A percentile compares a stretch with the other conserved stretches of the same genome.
phyloP scores from a whole-genome alignment of 106 monocot species.

The Acorus gramineus region DNA sequence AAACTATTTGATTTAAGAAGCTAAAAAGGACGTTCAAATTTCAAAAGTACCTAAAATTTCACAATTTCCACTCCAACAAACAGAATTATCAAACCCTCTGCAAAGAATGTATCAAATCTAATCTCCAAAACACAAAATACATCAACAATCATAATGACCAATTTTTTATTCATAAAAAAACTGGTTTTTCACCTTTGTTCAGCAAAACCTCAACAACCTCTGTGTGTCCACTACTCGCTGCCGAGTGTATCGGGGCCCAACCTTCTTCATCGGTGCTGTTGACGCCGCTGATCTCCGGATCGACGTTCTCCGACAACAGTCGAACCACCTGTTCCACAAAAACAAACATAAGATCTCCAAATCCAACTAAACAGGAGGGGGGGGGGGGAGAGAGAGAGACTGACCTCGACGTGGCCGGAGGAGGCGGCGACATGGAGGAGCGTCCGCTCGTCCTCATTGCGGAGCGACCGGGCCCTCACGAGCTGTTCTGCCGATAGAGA shows the following conservation, averaged over 20 bases:
- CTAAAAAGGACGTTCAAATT: too few species aligned
- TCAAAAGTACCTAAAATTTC: too few species aligned
- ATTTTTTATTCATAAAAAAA: too few species aligned
- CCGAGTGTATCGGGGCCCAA: conserved; percentile 88
- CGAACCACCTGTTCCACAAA: conserved; percentile 48
- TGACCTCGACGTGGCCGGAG: conserved; percentile 43
- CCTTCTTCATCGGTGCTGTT: conserved; percentile 83
- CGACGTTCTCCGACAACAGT: conserved; percentile 27
- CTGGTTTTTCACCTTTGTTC: conserved; percentile 32
- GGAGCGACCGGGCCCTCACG: conserved; percentile 21
- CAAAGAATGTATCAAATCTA: too few species aligned
- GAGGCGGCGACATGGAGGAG: conserved; percentile 89
- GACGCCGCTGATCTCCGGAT: conserved; percentile 33
- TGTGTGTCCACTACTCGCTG: conserved; percentile 54
- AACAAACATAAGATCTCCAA: not conserved
- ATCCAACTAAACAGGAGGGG: not conserved
- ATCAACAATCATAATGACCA: too few species aligned
- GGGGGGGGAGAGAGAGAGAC: not conserved
- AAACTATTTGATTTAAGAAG: too few species aligned
- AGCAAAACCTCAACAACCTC: conserved; percentile 64
- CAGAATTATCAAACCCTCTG: too few species aligned
- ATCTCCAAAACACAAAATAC: too few species aligned
- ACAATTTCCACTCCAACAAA: too few species aligned
- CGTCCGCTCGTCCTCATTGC: conserved; percentile 83
- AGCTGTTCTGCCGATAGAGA: conserved; percentile 36